phyloP scores from a whole-genome alignment of 2,329 filamentous ascomycete genomes.

The Ceratocystis lukuohia region DNA sequence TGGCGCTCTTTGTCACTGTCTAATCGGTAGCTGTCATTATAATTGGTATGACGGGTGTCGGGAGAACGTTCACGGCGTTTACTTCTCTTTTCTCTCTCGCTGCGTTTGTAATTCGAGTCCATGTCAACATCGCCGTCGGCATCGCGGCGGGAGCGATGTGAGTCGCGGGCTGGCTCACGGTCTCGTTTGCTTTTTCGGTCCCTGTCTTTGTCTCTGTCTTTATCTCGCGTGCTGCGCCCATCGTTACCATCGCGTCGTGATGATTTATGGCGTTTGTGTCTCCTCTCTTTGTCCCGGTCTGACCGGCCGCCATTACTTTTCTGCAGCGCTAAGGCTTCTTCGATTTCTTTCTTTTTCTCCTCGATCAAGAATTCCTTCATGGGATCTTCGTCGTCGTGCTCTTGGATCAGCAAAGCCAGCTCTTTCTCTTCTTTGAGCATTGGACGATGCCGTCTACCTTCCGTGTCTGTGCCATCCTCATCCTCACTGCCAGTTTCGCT shows the following conservation, averaged over 20 bases:
- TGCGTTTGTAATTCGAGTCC: slow-evolving; percentile 25
- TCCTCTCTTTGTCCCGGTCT: slow-evolving; percentile 5
- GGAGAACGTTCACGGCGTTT: slow-evolving; percentile 15
- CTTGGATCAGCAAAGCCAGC: slow-evolving; percentile 56
- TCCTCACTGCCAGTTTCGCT: slow-evolving; percentile 25
- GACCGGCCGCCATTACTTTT: slow-evolving; percentile 32
- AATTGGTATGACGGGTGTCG: neutral
- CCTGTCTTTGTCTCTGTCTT: slow-evolving; percentile 21
- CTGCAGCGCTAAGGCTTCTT: slow-evolving; percentile 45
- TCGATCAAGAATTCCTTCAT: slow-evolving; percentile 89
- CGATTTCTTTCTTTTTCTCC: slow-evolving; percentile 82
- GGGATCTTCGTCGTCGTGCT: slow-evolving; percentile 89
- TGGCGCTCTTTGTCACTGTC: neutral
- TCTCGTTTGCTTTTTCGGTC: neutral
- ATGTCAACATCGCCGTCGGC: slow-evolving; percentile 21
- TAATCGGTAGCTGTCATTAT: neutral
- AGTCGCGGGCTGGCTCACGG: slow-evolving; percentile 30
- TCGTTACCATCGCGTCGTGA: slow-evolving; percentile 17
- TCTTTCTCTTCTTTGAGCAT: slow-evolving; percentile 72
- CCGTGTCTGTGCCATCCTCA: slow-evolving; percentile 34
- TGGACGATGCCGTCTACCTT: slow-evolving; percentile 37
- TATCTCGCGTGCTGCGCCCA: neutral
- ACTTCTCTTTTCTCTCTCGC: slow-evolving; percentile 7
- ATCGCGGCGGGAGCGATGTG: slow-evolving; percentile 30
- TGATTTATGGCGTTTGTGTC: slow-evolving; percentile 30